Conservation (phyloP, 176 grass and related monocot species). For the Raddia guianensis region DNA sequence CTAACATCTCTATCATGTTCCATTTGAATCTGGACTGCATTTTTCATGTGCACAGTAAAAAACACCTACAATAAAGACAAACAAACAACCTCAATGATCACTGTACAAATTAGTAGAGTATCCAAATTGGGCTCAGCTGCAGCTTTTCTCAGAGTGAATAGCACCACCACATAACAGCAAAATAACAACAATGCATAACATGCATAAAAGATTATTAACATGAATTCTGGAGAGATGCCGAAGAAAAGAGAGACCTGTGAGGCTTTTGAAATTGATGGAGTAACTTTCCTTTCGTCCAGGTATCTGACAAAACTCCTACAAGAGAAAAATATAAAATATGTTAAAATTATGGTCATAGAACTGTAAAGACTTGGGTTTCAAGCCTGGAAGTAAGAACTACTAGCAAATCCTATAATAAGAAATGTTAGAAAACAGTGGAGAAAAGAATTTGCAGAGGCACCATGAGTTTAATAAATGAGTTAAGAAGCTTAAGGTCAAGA, state of each 20-base stretch:
- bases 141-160: neutral
- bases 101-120: no score
- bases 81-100: neutral
- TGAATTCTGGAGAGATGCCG: neutral
- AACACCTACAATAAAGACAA: neutral
- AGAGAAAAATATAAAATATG: conserved; percentile 21
- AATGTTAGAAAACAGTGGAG: conserved; percentile 8
- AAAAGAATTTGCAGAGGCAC: conserved; percentile 10
- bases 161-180: neutral
- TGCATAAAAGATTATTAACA: conserved; percentile 22
- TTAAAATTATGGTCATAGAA: conserved; percentile 13
- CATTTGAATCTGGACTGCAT: neutral
- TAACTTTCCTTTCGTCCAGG: conserved; percentile 79
- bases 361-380: conserved; percentile 3
- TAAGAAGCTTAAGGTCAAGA: neutral
- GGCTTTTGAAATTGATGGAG: conserved; percentile 73
- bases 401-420: conserved; percentile 8
- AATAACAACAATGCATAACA: conserved; percentile 5
- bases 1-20: neutral
- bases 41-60: neutral
- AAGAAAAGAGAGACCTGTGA: conserved; percentile 61
- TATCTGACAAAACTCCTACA: conserved; percentile 86
- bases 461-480: neutral
- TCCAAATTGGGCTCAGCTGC: neutral
- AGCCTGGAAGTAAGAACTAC: neutral